phyloP scores from a whole-genome alignment of 108 stramenopile genomes.

The Aureococcus anophagefferens region DNA sequence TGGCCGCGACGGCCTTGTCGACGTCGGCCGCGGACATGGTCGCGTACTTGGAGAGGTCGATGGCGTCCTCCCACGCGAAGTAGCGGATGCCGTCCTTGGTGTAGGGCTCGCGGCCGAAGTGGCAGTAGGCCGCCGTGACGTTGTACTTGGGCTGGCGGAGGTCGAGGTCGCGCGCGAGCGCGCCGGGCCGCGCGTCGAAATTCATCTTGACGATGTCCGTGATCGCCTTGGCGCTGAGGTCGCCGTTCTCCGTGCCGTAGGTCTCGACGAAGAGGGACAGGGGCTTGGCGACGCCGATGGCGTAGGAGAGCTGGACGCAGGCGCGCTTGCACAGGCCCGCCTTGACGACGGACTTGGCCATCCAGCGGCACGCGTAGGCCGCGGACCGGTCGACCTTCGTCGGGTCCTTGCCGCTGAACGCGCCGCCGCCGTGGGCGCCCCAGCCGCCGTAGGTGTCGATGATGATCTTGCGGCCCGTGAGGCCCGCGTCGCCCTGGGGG shows the following conservation, averaged over 20 bases:
- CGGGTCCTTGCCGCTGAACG: constrained; percentile 63
- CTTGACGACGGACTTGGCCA: constrained; percentile 53
- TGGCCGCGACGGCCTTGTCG: constrained; percentile 38
- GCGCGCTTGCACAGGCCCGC: constrained; percentile 50
- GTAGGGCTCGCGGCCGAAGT: constrained; percentile 54
- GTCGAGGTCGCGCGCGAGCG: constrained; percentile 44
- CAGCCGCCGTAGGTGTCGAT: constrained; percentile 65
- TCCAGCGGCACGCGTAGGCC: constrained; percentile 56
- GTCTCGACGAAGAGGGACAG: constrained; percentile 51
- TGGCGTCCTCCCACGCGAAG: constrained; percentile 87
- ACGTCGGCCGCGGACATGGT: constrained; percentile 44
- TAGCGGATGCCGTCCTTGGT: constrained; percentile 64
- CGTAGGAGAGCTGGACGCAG: constrained; percentile 56
- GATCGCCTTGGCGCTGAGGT: constrained; percentile 37
- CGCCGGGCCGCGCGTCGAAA: constrained; percentile 54
- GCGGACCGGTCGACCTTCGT: constrained; percentile 61
- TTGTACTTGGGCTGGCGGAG: constrained; percentile 42
- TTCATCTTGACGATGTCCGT: constrained; percentile 50
- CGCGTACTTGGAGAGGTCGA: constrained; percentile 65
- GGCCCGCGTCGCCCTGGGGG: constrained; percentile 59
- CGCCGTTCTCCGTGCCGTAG: constrained; percentile 56
- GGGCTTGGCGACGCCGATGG: constrained; percentile 51
- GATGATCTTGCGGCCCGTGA: constrained; percentile 65
- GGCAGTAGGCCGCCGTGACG: constrained; percentile 55
- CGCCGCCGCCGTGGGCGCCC: constrained; percentile 63